A percentile compares a stretch with the other conserved stretches of the same genome.
Conservation (phyloP, 2,329 filamentous ascomycete genomes). For the Apiospora koreana region DNA sequence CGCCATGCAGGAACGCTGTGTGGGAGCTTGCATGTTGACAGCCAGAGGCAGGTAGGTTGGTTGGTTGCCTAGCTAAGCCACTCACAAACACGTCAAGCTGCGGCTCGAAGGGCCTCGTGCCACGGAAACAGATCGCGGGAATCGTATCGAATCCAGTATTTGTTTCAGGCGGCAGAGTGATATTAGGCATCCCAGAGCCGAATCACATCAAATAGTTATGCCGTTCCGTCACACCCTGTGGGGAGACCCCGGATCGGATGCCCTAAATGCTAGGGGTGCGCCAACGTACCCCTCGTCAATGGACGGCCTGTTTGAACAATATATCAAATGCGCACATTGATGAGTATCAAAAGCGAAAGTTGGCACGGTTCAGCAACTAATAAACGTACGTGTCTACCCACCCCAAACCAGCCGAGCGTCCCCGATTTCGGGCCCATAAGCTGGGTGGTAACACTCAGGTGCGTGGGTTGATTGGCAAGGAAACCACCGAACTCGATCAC, state of each 20-base stretch:
- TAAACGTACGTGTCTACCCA: background rate
- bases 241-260: background rate
- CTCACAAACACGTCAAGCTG: background rate
- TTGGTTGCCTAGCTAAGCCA: background rate
- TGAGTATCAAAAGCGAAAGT: background rate
- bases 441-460: background rate
- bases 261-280: background rate
- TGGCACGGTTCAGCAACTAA: background rate
- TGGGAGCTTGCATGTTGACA: background rate
- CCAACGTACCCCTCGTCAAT: background rate
- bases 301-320: background rate
- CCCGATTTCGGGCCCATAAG: background rate
- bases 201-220: background rate
- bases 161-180: background rate
- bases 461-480: background rate
- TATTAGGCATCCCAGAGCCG: background rate
- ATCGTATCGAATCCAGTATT: background rate
- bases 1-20: background rate
- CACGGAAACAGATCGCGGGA: background rate
- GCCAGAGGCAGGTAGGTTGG: background rate
- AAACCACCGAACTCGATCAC: slow-evolving; percentile 19
- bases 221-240: background rate
- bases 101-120: background rate
- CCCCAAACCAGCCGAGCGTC: background rate
- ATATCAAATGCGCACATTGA: background rate